A percentile compares a stretch with the other conserved stretches of the same genome.
Conservation (phyloP, 208 protist species). For the Trypanosoma lewisi region DNA sequence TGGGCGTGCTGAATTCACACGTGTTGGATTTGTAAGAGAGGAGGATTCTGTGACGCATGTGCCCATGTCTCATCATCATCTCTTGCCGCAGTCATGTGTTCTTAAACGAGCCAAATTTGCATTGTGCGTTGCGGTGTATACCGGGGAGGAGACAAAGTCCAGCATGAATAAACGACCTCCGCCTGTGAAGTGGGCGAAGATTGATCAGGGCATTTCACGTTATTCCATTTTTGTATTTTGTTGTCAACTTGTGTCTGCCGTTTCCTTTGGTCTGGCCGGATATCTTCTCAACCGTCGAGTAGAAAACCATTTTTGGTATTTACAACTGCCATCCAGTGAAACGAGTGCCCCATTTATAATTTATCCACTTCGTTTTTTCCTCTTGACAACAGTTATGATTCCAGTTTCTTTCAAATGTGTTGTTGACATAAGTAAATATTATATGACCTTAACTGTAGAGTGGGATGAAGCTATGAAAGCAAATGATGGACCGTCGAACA, state of each 20-base stretch:
- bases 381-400: conserved; percentile 96
- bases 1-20: conserved; percentile 37
- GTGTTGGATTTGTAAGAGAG: neutral
- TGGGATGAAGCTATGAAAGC: conserved; percentile 92
- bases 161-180: conserved; percentile 88
- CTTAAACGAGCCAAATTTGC: conserved; percentile 82
- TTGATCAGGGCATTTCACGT: conserved; percentile 86
- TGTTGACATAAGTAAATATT: conserved; percentile 94
- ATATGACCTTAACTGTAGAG: conserved; percentile 88
- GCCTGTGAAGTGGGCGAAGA: conserved; percentile 91
- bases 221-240: conserved; percentile 89
- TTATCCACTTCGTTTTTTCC: conserved; percentile 92
- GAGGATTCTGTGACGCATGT: conserved; percentile 16
- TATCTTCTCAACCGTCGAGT: conserved; percentile 50
- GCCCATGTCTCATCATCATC: conserved; percentile 57
- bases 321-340: conserved; percentile 42
- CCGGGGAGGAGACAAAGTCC: conserved; percentile 95
- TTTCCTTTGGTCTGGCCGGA: conserved; percentile 83
- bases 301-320: conserved; percentile 63
- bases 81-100: conserved; percentile 86
- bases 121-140: conserved; percentile 93
- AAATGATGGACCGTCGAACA: conserved; percentile 5
- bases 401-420: conserved; percentile 96
- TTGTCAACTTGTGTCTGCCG: conserved; percentile 77
- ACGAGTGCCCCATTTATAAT: conserved; percentile 46